Conservation (phyloP, 2,329 filamentous ascomycete species). For the Talaromyces funiculosus region DNA sequence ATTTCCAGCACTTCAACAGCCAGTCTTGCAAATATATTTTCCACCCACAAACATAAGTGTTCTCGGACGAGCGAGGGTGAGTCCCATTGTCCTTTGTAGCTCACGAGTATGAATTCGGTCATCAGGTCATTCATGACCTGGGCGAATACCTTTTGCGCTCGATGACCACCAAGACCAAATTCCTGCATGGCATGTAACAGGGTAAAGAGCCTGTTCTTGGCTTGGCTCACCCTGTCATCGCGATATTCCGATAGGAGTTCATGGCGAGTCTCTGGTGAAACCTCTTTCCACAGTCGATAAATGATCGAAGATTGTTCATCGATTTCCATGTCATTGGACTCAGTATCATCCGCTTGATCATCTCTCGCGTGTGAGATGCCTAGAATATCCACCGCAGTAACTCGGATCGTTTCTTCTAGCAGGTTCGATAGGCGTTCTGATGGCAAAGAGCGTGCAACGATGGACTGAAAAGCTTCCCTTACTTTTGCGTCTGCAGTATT, state of each 20-base stretch:
- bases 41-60: conserved; percentile 52
- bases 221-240: conserved; percentile 22
- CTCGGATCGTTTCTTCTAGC: conserved; percentile 41
- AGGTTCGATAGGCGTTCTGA: conserved; percentile 38
- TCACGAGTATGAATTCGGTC: conserved; percentile 50
- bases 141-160: conserved; percentile 53
- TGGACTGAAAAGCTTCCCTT: conserved; percentile 40
- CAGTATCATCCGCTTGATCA: conserved; percentile 13
- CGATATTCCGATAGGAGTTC: conserved; percentile 32
- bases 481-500: conserved; percentile 33
- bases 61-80: conserved; percentile 43
- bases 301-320: conserved; percentile 32
- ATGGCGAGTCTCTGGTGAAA: conserved; percentile 24
- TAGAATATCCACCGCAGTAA: conserved; percentile 39
- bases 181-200: conserved; percentile 45
- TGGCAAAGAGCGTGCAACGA: conserved; percentile 45
- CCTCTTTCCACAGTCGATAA: conserved; percentile 34
- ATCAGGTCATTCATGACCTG: conserved; percentile 54
- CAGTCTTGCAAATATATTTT: conserved; percentile 49
- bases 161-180: conserved; percentile 51
- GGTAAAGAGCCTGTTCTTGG: conserved; percentile 31
- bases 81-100: conserved; percentile 55
- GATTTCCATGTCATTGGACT: conserved; percentile 32
- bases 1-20: conserved; percentile 46
- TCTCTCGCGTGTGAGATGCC: conserved; percentile 31